These are phyloP conservation scores for Biscogniauxia marginata DNA, from an alignment of 2,329 filamentous ascomycete genomes.

Conservation along the genomic window DNA sequence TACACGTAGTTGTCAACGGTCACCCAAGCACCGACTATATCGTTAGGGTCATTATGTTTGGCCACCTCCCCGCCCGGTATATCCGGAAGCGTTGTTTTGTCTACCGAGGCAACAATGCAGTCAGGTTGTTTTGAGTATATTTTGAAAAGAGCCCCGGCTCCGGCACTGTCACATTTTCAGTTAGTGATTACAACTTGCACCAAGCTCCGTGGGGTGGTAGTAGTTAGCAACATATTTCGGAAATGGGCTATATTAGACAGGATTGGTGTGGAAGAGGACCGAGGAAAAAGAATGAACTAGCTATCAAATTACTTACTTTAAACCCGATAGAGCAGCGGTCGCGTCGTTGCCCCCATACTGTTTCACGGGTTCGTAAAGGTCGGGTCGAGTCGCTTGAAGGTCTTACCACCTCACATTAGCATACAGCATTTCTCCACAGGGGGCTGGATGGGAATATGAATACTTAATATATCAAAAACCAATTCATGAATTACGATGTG, in stretches of 20 bases:
- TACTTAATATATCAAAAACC: conserved; percentile 18
- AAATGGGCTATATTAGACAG: too few species aligned
- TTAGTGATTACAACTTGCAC: background rate
- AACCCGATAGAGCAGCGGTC: background rate
- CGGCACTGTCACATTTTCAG: background rate
- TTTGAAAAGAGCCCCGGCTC: background rate
- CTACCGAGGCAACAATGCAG: background rate
- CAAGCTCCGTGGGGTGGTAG: background rate
- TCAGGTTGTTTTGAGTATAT: background rate
- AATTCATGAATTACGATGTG: conserved; percentile 18
- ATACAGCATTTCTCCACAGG: background rate
- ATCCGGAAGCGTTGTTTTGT: background rate
- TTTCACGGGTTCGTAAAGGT: background rate
- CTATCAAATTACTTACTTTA: too few species aligned
- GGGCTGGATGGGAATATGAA: background rate
- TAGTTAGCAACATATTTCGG: too few species aligned
- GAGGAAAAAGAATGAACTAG: too few species aligned
- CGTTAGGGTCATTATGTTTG: background rate
- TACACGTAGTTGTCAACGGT: background rate
- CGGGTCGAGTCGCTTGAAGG: too few species aligned
- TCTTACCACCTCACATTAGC: background rate
- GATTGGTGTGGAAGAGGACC: too few species aligned
- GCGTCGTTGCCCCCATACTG: background rate
- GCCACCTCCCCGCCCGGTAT: background rate
- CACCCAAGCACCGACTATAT: background rate